Percentiles rank a stretch among this genome's conserved stretches.
Conservation (phyloP, 2,329 filamentous ascomycete species). For the Aspergillus neotritici region DNA sequence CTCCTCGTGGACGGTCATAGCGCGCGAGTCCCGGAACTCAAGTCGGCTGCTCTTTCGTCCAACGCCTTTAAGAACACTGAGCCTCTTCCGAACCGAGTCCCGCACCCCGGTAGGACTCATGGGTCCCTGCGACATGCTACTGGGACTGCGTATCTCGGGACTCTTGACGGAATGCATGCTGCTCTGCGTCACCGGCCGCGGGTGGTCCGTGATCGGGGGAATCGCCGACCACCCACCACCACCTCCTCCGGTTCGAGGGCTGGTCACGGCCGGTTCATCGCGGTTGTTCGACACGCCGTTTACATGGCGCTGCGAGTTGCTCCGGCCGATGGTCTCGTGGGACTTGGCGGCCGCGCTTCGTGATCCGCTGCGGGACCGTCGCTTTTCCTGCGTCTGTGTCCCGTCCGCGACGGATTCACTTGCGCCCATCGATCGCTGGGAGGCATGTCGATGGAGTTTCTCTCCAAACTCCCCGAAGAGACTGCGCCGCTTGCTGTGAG, state of each 20-base stretch:
- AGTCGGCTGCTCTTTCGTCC: constrained; percentile 62
- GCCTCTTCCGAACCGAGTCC: constrained; percentile 67
- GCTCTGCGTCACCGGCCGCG: constrained; percentile 31
- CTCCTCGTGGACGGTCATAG: constrained; percentile 32
- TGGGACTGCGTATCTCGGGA: constrained; percentile 17
- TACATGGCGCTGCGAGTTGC: constrained; percentile 23
- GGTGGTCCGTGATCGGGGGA: constrained; percentile 30
- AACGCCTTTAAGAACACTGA: constrained; percentile 67
- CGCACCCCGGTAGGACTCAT: constrained; percentile 39
- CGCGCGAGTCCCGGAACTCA: constrained; percentile 35
- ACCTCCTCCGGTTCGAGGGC: not conserved
- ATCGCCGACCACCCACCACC: constrained; percentile 31
- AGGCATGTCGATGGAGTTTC: constrained; percentile 28
- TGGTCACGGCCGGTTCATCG: constrained; percentile 13
- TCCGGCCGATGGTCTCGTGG: constrained; percentile 25
- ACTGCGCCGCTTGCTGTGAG: constrained; percentile 35
- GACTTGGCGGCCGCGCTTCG: constrained; percentile 24
- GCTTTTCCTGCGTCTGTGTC: constrained; percentile 16
- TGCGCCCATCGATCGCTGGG: constrained; percentile 24
- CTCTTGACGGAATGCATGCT: constrained; percentile 13
- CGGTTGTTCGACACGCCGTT: constrained; percentile 4
- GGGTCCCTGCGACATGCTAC: constrained; percentile 34
- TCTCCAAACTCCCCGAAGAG: constrained; percentile 40
- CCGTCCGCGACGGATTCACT: constrained; percentile 19
- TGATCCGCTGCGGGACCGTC: constrained; percentile 24